Conservation (phyloP, 208 protist species). For the Leishmania gerbilli region DNA sequence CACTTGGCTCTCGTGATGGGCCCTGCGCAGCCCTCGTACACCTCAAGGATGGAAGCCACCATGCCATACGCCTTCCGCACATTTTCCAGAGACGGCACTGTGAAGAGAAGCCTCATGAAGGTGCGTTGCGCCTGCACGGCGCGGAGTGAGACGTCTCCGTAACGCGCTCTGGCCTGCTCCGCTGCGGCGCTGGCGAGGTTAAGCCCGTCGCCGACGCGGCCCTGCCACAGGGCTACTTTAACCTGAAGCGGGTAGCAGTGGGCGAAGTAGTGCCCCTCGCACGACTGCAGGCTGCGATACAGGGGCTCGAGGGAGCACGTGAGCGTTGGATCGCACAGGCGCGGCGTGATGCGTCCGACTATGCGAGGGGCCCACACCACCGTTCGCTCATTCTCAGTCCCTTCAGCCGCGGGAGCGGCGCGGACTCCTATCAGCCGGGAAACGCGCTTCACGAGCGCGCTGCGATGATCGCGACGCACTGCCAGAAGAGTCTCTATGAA, state of each 20-base stretch:
- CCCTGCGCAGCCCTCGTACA: constrained; percentile 52
- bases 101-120: constrained; percentile 36
- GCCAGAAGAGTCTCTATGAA: constrained; percentile 52
- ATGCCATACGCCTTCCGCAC: constrained; percentile 44
- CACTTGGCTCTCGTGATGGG: constrained; percentile 55
- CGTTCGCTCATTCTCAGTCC: background rate
- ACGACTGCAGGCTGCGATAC: constrained; percentile 48
- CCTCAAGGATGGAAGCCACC: constrained; percentile 36
- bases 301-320: constrained; percentile 45
- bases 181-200: constrained; percentile 44
- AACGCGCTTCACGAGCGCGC: constrained; percentile 55
- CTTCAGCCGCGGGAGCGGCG: background rate
- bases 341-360: constrained; percentile 57
- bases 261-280: constrained; percentile 57
- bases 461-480: constrained; percentile 37
- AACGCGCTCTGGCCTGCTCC: constrained; percentile 20
- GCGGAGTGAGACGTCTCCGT: constrained; percentile 41
- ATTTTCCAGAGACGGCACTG: constrained; percentile 38
- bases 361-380: constrained; percentile 50
- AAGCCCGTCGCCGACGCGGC: constrained; percentile 47
- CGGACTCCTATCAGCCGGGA: constrained; percentile 59
- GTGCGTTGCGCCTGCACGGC: constrained; percentile 41
- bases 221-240: constrained; percentile 65
- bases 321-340: constrained; percentile 42
- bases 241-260: constrained; percentile 69